Evolutionary conservation across 176 grass and related monocot genomes (phyloP), one percentile per base, ranked within the genome.

Genomic region (Thalia dealbata): DNA sequence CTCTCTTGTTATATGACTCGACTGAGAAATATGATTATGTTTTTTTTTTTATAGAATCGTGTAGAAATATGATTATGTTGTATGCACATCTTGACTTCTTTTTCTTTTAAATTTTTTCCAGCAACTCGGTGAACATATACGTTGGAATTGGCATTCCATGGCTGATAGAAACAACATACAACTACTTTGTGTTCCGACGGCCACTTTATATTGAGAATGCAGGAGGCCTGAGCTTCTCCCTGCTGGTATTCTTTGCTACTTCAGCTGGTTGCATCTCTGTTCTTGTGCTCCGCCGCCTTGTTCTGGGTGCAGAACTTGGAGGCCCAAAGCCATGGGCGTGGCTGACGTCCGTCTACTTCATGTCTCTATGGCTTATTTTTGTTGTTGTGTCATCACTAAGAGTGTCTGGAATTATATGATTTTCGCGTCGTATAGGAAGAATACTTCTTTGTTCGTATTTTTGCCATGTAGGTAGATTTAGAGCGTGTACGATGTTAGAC

Each of bases 91-190:
- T 54, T 30, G 18, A n/a, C n/a, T n/a, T 8, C 10, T 25, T 52
- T 64, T 71, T 13, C 3, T 67, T 50, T 9, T 59, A 25, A 38
- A 38, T 52, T 50, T 26, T 55, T 43, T 63, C 18, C 86, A 92
- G 92, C 80, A 96, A 96, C 35, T 92, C 89, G 0, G 92, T 96
- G 42, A 96, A 96, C 69, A 96, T 96, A 84, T 96, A 92, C 29
- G 50, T 92, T 52, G 89, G 92, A 32, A 96, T 96, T 48, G 89
- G 92, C 18, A 64, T 96, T 15, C 89, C 86, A 0, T 96, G 86
- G 89, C 62, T 92, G 84, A 88, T 96, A 48, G 9, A 92, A 78
- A 92, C 92, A 48, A 67, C 72, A 4, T 96, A 96, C 84, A 96
- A 96, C 76, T 90, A 78, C 68, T 85, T 92, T 7, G 84, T 82